Base-by-base conservation (phyloP, 2,329 filamentous ascomycete genomes). In the Pseudocercospora pini-densiflorae region DNA sequence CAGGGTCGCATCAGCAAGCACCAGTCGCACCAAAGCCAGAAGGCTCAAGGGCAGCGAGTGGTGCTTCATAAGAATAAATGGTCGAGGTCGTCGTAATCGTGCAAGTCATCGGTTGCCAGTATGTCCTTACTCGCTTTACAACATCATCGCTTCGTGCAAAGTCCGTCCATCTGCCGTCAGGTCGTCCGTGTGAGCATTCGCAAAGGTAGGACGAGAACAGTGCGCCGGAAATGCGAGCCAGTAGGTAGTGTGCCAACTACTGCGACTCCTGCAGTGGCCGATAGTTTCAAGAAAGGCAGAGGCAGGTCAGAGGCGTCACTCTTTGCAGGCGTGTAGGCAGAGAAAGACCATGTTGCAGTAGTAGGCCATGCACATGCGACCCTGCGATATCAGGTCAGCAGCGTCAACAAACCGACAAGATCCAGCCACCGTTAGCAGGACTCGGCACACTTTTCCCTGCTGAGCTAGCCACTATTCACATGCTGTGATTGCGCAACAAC, bases 1-100 rank as follows among this genome's bases (percentile, higher is more conserved):
- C 61, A 93, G 84, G 29, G 65, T 55, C 24, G 72, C 65, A 54
- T 69, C 66, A 53, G 70, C 65, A 45, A 63, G 64, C 24, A 55
- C 62, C 23, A 63, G 29, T n/a, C 58, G 66, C 24, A 70, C 65
- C 59, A 74, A 66, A 73, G 73, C 74, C 70, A 72, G 66, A 51
- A 75, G 71, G 68, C 73, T 70, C 70, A 64, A 67, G 33, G 63
- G 66, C 24, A 66, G 61, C 24, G 51, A 36, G 16, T 54, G 36
- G 36, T 51, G n/a, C 64, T 59, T 68, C 70, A 71, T 71, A 66
- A 65, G 66, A 65, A 68, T 63, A 63, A 40, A 36, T 57, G 4
- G 19, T 61, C 55, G 66, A 45, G 47, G 40, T 29, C 27, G 57
- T 66, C 47, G 61, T 64, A 27, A 45, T 62, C 23, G 66, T 65